These are phyloP conservation scores for Lactarius indigo DNA, from an alignment of 768 basidiomycete species.

Conservation along the genomic window DNA sequence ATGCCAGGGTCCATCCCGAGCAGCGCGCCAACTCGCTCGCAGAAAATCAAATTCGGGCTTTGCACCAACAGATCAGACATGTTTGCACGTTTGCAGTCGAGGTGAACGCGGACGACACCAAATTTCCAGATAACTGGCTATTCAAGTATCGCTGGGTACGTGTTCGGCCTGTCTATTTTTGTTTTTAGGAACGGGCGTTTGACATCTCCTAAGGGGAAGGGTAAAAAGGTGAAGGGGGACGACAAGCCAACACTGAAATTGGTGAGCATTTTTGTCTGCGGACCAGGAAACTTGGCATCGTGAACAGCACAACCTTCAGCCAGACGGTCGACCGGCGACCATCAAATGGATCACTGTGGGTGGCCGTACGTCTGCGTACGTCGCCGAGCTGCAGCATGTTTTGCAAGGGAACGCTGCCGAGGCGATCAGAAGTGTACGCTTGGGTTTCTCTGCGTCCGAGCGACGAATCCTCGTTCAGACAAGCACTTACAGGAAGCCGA, in stretches of 20 bases:
- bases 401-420: background rate
- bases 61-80: conserved; percentile 51
- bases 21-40: conserved; percentile 56
- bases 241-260: conserved; percentile 37
- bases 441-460: background rate
- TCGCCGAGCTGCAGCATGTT: conserved; percentile 55
- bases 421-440: background rate
- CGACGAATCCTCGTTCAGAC: background rate
- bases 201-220: conserved; percentile 45
- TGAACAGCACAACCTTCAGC: conserved; percentile 38
- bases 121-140: conserved; percentile 66
- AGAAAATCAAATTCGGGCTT: conserved; percentile 42
- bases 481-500: conserved; percentile 4
- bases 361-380: conserved; percentile 72
- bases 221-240: conserved; percentile 44
- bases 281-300: background rate
- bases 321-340: conserved; percentile 64
- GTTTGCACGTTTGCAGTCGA: conserved; percentile 61
- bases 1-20: conserved; percentile 70
- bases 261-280: conserved; percentile 33
- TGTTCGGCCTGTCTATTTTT: background rate
- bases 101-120: conserved; percentile 63
- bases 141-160: conserved; percentile 68
- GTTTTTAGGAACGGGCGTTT: background rate
- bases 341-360: conserved; percentile 74